These are phyloP conservation scores for Hanseniaspora meyeri DNA, from an alignment of 805 yeast species.

Conservation along the genomic window DNA sequence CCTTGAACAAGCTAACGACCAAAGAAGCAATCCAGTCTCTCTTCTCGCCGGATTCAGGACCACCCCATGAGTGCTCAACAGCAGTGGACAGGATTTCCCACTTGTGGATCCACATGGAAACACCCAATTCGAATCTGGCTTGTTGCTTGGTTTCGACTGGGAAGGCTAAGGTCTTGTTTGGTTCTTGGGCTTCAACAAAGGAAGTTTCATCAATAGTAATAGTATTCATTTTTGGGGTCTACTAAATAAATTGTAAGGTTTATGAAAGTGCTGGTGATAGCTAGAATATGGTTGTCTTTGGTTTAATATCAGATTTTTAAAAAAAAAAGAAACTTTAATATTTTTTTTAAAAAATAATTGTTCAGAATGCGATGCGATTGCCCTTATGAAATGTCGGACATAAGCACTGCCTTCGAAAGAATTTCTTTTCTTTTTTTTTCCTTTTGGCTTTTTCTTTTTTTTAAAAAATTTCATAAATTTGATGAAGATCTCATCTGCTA, in stretches of 20 bases:
- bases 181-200: conserved; percentile 42
- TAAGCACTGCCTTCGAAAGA: too few relatives aligned
- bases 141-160: conserved; percentile 49
- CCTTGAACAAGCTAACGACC: conserved; percentile 62
- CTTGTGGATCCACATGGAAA: conserved; percentile 73
- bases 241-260: neutral
- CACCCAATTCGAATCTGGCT: conserved; percentile 83
- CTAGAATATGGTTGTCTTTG: neutral
- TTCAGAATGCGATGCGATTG: too few relatives aligned
- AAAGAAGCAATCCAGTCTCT: conserved; percentile 89
- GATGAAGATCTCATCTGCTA: neutral
- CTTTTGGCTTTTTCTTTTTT: neutral
- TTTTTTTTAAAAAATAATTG: neutral
- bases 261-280: too few relatives aligned
- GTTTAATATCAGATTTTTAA: neutral
- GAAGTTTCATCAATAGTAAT: conserved; percentile 32
- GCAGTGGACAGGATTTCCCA: conserved; percentile 88
- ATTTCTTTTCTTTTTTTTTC: neutral
- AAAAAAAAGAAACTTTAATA: neutral
- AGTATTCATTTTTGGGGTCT: conserved; percentile 13
- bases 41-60: conserved; percentile 77
- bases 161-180: conserved; percentile 31
- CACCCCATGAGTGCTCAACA: conserved; percentile 91
- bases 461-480: too few relatives aligned
- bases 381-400: too few relatives aligned